Conservation (phyloP, 371 early-diverging fungal genomes). For the Circinella umbellata region DNA sequence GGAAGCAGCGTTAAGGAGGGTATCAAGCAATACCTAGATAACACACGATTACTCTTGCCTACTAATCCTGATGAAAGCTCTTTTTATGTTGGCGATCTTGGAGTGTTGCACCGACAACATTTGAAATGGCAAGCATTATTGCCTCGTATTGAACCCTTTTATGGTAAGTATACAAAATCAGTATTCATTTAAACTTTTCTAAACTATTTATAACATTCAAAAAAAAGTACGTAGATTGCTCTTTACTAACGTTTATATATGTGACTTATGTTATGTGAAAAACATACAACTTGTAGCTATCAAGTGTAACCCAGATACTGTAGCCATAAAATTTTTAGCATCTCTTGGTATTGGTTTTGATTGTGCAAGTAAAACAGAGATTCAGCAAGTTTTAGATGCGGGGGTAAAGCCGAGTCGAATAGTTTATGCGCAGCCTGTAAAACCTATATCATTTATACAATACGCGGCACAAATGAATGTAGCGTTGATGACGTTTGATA, state of each 20-base stretch:
- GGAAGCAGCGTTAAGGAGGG: too few species aligned
- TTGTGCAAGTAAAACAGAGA: conserved; percentile 87
- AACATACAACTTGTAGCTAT: conserved; percentile 65
- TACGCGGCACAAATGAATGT: conserved; percentile 82
- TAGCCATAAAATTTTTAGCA: conserved; percentile 81
- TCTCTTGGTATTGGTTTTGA: conserved; percentile 93
- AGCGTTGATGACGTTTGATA: conserved; percentile 96
- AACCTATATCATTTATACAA: conserved; percentile 91
- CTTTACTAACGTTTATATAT: neutral
- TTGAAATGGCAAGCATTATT: conserved; percentile 77
- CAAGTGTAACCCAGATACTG: conserved; percentile 94
- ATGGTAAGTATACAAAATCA: conserved; percentile 52
- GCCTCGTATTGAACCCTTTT: conserved; percentile 94
- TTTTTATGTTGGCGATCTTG: conserved; percentile 92
- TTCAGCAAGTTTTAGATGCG: conserved; percentile 78
- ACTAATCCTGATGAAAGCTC: conserved; percentile 72
- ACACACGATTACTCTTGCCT: too few species aligned
- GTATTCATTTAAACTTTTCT: neutral
- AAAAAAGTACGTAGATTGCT: too few species aligned
- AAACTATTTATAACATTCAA: conserved; percentile 10
- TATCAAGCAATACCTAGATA: too few species aligned
- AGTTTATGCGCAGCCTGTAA: conserved; percentile 98
- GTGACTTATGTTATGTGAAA: neutral
- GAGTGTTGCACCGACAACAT: conserved; percentile 86
- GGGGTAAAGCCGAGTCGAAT: conserved; percentile 82